Percentiles rank a stretch among this genome's conserved stretches.
Conservation (phyloP, 2,329 filamentous ascomycete species). For the Allantophomopsis lycopodina region DNA sequence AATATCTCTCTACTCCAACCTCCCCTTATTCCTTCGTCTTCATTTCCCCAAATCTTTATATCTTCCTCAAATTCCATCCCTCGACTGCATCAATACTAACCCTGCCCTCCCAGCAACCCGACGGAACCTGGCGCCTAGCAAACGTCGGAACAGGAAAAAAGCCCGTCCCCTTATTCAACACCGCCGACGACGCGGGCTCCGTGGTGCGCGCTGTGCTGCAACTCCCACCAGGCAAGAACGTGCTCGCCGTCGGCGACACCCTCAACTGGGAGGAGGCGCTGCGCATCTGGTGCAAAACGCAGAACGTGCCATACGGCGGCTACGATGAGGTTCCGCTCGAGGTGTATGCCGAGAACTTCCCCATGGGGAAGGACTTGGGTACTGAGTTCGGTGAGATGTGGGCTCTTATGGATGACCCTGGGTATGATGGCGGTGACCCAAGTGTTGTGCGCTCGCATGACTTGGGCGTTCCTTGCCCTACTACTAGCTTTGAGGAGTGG, state of each 20-base stretch:
- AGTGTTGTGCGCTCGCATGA: slow-evolving; percentile 9
- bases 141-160: slow-evolving; percentile 4
- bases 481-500: not conserved
- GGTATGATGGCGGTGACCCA: slow-evolving; percentile 21
- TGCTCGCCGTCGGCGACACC: slow-evolving; percentile 1
- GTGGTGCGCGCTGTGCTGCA: slow-evolving; percentile 14
- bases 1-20: no score
- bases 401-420: slow-evolving; percentile 13
- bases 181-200: slow-evolving; percentile 14
- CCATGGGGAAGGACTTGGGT: slow-evolving; percentile 8
- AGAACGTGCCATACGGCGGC: slow-evolving; percentile 1
- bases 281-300: slow-evolving; percentile 1
- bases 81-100: no score
- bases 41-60: no score
- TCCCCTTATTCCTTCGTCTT: no score
- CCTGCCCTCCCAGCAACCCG: slow-evolving; percentile 3
- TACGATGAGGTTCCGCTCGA: slow-evolving; percentile 6
- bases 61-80: not conserved
- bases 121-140: slow-evolving; percentile 5
- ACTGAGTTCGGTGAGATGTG: slow-evolving; percentile 20
- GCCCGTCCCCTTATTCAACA: slow-evolving; percentile 9
- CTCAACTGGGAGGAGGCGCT: slow-evolving; percentile 1
- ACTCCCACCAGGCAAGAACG: slow-evolving; percentile 1
- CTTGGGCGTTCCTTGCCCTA: not conserved
- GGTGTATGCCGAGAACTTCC: slow-evolving; percentile 1